A percentile compares a stretch with the other conserved stretches of the same genome.
phyloP scores from a whole-genome alignment of 2,329 filamentous ascomycete species.

The Tetracladium maxilliforme region DNA sequence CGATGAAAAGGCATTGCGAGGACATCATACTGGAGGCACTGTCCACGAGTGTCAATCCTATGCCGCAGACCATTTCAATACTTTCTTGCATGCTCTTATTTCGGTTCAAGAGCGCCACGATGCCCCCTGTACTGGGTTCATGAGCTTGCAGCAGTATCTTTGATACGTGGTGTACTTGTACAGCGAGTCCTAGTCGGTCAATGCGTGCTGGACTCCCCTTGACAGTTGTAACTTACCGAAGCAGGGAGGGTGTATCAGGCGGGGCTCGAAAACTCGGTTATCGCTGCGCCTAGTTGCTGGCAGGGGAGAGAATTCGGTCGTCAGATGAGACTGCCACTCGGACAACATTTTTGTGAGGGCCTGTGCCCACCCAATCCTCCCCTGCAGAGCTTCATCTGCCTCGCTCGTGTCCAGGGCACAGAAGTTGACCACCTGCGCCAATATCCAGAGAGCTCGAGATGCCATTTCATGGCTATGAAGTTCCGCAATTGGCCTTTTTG shows the following conservation, averaged over 20 bases:
- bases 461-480: conserved; percentile 39
- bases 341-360: no score
- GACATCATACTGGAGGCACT: conserved; percentile 25
- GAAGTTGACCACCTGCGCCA: conserved; percentile 42
- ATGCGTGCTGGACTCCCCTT: no score
- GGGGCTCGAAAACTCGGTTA: conserved; percentile 21
- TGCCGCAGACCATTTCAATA: conserved; percentile 31
- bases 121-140: conserved; percentile 31
- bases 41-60: conserved; percentile 26
- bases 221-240: no score
- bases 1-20: conserved; percentile 24
- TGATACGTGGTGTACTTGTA: conserved; percentile 36
- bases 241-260: conserved; percentile 34
- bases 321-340: no score
- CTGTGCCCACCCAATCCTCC: no score
- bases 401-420: conserved; percentile 36
- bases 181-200: no score
- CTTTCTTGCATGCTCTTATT: conserved; percentile 27
- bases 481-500: conserved; percentile 28
- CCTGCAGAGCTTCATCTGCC: no score
- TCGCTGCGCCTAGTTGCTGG: conserved; percentile 13
- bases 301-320: conserved; percentile 22
- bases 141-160: conserved; percentile 36
- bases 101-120: conserved; percentile 27
- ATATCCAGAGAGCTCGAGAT: conserved; percentile 33